These are phyloP conservation scores for Linaria vulgaris DNA, from an alignment of 257 asterid genomes.

Conservation along the genomic window DNA sequence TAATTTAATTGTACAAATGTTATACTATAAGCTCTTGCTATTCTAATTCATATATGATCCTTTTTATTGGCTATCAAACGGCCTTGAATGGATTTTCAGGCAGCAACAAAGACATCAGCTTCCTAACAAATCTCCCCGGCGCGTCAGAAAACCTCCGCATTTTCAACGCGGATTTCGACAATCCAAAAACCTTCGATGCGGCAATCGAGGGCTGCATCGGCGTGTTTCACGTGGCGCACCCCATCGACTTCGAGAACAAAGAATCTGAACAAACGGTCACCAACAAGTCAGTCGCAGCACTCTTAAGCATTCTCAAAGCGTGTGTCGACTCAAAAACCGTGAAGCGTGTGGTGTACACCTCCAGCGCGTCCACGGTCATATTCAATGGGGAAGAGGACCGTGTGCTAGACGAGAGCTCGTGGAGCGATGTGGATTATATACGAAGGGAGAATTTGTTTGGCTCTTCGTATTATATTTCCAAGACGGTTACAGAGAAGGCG, in stretches of 20 bases:
- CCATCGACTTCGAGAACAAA: slow-evolving; percentile 33
- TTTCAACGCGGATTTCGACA: slow-evolving; percentile 45
- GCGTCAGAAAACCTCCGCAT: slow-evolving; percentile 46
- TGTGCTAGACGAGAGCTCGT: slow-evolving; percentile 28
- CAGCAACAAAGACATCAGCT: slow-evolving; percentile 37
- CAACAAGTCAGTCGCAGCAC: slow-evolving; percentile 26
- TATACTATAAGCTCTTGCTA: no score
- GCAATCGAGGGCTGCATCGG: slow-evolving; percentile 56
- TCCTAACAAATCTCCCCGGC: slow-evolving; percentile 41
- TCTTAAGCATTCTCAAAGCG: slow-evolving; percentile 23
- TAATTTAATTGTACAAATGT: no score
- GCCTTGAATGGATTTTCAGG: no score
- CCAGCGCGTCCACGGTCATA: slow-evolving; percentile 27
- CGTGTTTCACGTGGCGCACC: slow-evolving; percentile 58
- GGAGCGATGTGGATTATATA: slow-evolving; percentile 35
- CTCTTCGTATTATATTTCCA: slow-evolving; percentile 15
- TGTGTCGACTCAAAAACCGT: slow-evolving; percentile 42
- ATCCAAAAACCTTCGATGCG: slow-evolving; percentile 36
- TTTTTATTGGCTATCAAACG: no score
- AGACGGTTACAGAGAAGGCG: slow-evolving; percentile 31
- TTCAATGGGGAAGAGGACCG: slow-evolving; percentile 3
- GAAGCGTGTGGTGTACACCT: slow-evolving; percentile 41
- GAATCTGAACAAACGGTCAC: slow-evolving; percentile 38
- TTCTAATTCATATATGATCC: no score
- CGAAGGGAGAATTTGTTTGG: neutral